Evolutionary conservation across 2,329 filamentous ascomycete species (phyloP), one percentile per base, ranked within the genome.

Genomic region (Apiospora marii): DNA sequence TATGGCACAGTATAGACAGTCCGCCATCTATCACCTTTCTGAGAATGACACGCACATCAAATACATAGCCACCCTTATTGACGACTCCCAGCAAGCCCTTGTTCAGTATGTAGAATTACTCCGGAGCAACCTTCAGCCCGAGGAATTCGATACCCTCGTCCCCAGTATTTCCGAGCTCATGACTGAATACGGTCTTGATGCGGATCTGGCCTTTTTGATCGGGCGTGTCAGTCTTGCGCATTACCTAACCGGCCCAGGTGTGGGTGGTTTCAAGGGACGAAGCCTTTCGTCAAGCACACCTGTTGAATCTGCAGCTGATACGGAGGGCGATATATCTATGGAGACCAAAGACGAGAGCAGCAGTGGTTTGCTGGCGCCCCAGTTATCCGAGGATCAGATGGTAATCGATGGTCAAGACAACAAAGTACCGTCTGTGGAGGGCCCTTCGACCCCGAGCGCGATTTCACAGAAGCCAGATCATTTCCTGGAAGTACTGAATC

Each of bases 91-190:
- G 76, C 90, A 93, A 73, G 92, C 95, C 12, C 87, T 98, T 34
- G 89, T 91, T 34, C 95, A 98, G 78, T 99, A 97, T 79, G 87
- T 98, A 24, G 96, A 98, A 78, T 88, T 98, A 8, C 87, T 99
- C 44, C 93, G 93, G 79, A 93, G 90, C 80, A 97, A 95, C 78
- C 84, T 98, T 43, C 87, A 92, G 0, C 86, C 91, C 0, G 89
- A 92, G 49, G 90, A 95, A 27, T 98, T 98, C 74, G 93, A 97
- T 78, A 84, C 86, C 2, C 88, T 93, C 24, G 91, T 98, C 7
- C 96, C 96, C 0, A 89, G 91, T 43, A 89, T 98, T 58, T 85
- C 91, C 4, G 87, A 89, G 30, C 87, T 99, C 49, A 92, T 98
- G 78, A 86, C 86, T 8, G 91, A 95, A 0, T 98, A 93, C 78